These are phyloP conservation scores for Colletotrichum eleusines DNA, from an alignment of 2,329 filamentous ascomycete genomes.

Conservation along the genomic window DNA sequence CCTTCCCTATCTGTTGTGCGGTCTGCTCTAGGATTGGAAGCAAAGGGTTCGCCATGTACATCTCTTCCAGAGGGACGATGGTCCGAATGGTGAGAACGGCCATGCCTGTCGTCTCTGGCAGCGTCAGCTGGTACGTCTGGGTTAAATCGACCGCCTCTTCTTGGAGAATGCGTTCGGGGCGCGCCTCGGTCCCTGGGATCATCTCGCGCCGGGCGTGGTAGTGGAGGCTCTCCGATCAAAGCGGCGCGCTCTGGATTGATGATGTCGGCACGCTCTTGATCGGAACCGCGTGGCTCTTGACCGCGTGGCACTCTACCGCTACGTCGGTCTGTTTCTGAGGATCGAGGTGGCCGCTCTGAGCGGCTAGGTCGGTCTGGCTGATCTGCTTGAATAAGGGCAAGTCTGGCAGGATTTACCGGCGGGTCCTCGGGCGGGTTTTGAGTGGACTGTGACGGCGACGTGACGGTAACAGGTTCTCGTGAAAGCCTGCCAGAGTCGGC, in stretches of 20 bases:
- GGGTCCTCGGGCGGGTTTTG: slow-evolving; percentile 57
- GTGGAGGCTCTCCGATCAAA: slow-evolving; percentile 55
- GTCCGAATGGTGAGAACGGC: slow-evolving; percentile 56
- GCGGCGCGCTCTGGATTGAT: slow-evolving; percentile 64
- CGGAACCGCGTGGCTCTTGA: slow-evolving; percentile 45
- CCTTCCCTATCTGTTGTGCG: slow-evolving; percentile 54
- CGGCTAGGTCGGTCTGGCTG: slow-evolving; percentile 42
- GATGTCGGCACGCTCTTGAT: slow-evolving; percentile 50
- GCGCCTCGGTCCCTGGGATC: slow-evolving; percentile 50
- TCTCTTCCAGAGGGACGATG: slow-evolving; percentile 49
- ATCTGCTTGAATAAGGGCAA: slow-evolving; percentile 59
- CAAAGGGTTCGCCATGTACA: slow-evolving; percentile 47
- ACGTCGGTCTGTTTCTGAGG: slow-evolving; percentile 37
- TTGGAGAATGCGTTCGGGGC: slow-evolving; percentile 63
- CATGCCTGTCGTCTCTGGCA: slow-evolving; percentile 60
- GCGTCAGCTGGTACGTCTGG: slow-evolving; percentile 52
- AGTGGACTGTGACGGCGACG: slow-evolving; percentile 45
- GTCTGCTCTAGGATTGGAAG: slow-evolving; percentile 51
- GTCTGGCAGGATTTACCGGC: slow-evolving; percentile 67
- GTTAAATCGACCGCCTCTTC: slow-evolving; percentile 54
- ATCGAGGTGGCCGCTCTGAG: slow-evolving; percentile 30
- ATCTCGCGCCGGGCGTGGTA: slow-evolving; percentile 57
- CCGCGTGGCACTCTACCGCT: slow-evolving; percentile 44
- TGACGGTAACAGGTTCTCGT: slow-evolving; percentile 44
- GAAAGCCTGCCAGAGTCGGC: slow-evolving; percentile 45